Evolutionary conservation across 148 eudicot species (phyloP).

Genomic region (Amaranthus hypochondriacus): DNA sequence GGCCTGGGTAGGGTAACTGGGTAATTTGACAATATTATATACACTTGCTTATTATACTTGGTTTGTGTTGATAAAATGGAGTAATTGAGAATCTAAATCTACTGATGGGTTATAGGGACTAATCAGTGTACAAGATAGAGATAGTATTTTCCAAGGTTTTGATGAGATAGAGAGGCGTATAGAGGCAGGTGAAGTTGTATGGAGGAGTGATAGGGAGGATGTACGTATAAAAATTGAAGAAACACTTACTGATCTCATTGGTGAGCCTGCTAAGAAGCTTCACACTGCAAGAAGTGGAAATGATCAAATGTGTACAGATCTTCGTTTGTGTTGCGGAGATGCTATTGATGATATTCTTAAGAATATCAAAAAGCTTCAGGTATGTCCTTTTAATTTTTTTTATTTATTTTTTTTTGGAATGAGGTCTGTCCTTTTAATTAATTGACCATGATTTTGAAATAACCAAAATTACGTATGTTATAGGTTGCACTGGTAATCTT

Average conservation of each 20-base stretch:
- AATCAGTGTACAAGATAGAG: constrained; percentile 59
- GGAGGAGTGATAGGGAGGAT: constrained; percentile 98
- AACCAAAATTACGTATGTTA: constrained; percentile 9
- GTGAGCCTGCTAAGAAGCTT: constrained; percentile 99
- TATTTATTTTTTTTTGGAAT: background rate
- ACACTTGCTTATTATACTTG: too few relatives aligned
- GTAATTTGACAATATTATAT: too few relatives aligned
- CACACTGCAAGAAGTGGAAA: constrained; percentile 97
- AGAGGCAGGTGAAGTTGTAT: constrained; percentile 73
- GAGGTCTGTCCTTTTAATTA: constrained; percentile 5
- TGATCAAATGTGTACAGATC: constrained; percentile 94
- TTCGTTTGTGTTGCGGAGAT: constrained; percentile 96
- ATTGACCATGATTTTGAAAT: background rate
- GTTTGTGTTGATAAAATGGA: background rate
- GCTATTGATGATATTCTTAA: constrained; percentile 59
- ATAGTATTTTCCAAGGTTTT: constrained; percentile 66
- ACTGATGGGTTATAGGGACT: constrained; percentile 48
- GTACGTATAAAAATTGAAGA: constrained; percentile 99
- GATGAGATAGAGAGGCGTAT: constrained; percentile 65
- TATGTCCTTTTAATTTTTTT: background rate
- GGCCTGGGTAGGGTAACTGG: too few relatives aligned
- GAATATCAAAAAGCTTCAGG: constrained; percentile 71
- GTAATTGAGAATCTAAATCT: background rate
- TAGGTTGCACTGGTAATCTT: constrained; percentile 66
- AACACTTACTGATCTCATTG: constrained; percentile 89